phyloP scores from a whole-genome alignment of 345 rosid genomes.

The Eucalyptus paniculata region DNA sequence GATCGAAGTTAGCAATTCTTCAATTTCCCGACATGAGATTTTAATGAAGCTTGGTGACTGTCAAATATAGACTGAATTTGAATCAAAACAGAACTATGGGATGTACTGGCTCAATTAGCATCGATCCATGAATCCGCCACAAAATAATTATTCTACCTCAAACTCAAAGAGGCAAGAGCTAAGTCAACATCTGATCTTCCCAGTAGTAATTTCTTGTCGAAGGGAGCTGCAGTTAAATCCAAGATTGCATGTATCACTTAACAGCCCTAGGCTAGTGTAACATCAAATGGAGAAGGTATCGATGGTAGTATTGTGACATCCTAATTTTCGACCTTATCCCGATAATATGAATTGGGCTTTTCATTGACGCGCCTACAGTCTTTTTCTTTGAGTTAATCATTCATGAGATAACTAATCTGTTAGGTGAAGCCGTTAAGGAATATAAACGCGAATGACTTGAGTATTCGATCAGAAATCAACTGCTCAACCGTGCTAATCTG shows the following conservation, averaged over 20 bases:
- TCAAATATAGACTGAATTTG: neutral
- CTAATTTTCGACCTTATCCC: too few species aligned
- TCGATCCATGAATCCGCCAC: neutral
- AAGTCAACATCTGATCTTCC: neutral
- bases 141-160: neutral
- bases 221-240: neutral
- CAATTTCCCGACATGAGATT: neutral
- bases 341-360: too few species aligned
- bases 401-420: too few species aligned
- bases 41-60: neutral
- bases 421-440: too few species aligned
- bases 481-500: too few species aligned
- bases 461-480: too few species aligned
- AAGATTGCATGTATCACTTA: neutral
- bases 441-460: too few species aligned
- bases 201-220: neutral
- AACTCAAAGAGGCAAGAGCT: neutral
- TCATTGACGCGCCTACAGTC: too few species aligned
- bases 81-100: neutral
- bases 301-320: too few species aligned
- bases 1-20: neutral
- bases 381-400: too few species aligned
- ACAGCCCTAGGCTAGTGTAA: neutral
- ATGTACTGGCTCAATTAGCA: neutral
- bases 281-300: neutral